Conservation (phyloP, 805 yeast species). For the Cyberlindnera mississippiensis region DNA sequence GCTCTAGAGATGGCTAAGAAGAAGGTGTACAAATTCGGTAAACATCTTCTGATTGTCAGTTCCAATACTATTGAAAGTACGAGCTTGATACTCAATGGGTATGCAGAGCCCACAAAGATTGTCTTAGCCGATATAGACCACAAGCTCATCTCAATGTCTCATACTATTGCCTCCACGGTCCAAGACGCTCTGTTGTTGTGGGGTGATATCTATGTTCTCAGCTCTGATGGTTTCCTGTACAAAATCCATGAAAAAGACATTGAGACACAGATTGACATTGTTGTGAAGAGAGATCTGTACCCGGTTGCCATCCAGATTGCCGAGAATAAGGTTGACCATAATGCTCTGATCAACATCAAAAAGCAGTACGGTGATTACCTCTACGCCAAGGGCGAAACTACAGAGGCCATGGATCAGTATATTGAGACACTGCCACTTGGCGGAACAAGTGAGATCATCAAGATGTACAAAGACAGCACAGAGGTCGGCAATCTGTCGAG, state of each 20-base stretch:
- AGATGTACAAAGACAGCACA: slow-evolving; percentile 74
- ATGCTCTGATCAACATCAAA: slow-evolving; percentile 39
- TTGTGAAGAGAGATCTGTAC: slow-evolving; percentile 66
- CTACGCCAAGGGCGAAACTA: slow-evolving; percentile 59
- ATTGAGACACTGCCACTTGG: slow-evolving; percentile 51
- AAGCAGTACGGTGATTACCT: slow-evolving; percentile 68
- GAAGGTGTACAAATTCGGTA: slow-evolving; percentile 44
- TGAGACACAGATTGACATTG: slow-evolving; percentile 62
- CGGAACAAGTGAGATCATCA: slow-evolving; percentile 71
- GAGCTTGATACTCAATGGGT: slow-evolving; percentile 30
- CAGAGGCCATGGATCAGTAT: slow-evolving; percentile 72
- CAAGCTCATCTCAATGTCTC: slow-evolving; percentile 65
- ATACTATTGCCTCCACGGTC: slow-evolving; percentile 63
- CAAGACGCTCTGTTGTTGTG: slow-evolving; percentile 53
- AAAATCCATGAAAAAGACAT: slow-evolving; percentile 62
- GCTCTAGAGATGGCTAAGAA: slow-evolving; percentile 56
- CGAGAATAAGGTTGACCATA: slow-evolving; percentile 24
- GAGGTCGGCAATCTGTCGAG: slow-evolving; percentile 60
- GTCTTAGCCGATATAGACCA: slow-evolving; percentile 66
- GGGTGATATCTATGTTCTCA: slow-evolving; percentile 56
- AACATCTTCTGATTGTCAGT: slow-evolving; percentile 58
- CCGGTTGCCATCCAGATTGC: slow-evolving; percentile 73
- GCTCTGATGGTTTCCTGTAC: slow-evolving; percentile 73
- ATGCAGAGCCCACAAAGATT: slow-evolving; percentile 47
- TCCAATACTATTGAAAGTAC: slow-evolving; percentile 37